Percentiles rank a stretch among this genome's conserved stretches.
These are phyloP conservation scores for Polysphondylium violaceum DNA, from an alignment of 78 protist genomes.

Conservation along the genomic window DNA sequence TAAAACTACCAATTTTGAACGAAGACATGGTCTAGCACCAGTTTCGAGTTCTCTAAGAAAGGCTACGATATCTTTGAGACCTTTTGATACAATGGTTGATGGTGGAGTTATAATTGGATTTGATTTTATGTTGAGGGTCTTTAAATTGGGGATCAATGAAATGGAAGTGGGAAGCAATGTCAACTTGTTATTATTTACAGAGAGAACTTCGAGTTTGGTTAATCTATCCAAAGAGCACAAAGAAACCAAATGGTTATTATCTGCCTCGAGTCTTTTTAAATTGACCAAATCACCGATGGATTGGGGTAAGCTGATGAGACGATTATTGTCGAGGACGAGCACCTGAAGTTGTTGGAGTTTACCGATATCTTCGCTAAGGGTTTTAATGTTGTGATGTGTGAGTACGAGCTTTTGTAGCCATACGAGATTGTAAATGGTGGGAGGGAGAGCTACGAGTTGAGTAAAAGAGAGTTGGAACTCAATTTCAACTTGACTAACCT, in stretches of 20 bases:
- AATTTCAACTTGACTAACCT: constrained; percentile 21
- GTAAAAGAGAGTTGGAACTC: constrained; percentile 67
- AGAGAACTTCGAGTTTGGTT: constrained; percentile 67
- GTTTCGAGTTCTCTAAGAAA: constrained; percentile 69
- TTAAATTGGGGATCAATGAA: constrained; percentile 4
- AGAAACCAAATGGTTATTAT: constrained; percentile 54
- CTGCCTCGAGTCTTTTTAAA: constrained; percentile 54
- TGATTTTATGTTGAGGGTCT: constrained; percentile 62
- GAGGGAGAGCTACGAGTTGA: constrained; percentile 48
- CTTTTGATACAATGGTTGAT: constrained; percentile 49
- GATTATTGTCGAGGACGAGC: constrained; percentile 46
- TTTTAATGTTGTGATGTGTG: constrained; percentile 69
- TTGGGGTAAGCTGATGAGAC: constrained; percentile 39
- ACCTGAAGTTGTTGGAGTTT: constrained; percentile 72
- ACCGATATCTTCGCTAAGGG: constrained; percentile 67
- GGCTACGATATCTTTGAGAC: constrained; percentile 55
- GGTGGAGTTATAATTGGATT: constrained; percentile 80
- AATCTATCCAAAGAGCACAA: constrained; percentile 55
- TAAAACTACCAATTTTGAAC: constrained; percentile 56
- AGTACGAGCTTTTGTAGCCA: constrained; percentile 70
- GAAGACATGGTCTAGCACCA: constrained; percentile 73
- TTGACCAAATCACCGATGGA: constrained; percentile 64
- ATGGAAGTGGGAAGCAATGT: constrained; percentile 65
- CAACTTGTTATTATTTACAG: constrained; percentile 67
- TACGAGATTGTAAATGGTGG: constrained; percentile 13